Base-by-base conservation (phyloP, 192 early-diverging fungal genomes). In the Coemansia sp. region DNA sequence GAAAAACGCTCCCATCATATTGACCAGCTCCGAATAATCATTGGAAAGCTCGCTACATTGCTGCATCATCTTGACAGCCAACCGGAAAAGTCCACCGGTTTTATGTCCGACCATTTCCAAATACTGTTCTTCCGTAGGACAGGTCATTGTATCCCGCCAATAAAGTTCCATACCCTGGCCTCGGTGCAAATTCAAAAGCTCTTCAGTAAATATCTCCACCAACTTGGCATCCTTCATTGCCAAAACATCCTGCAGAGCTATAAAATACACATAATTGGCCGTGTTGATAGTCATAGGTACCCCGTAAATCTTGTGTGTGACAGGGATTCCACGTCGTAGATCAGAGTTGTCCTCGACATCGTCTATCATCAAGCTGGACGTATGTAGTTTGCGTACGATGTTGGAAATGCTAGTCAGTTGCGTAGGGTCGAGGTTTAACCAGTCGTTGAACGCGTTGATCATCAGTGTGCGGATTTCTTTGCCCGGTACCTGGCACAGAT, bases 111-210 rank as follows among this genome's bases (percentile, higher is more conserved):
- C 92, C 96, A 99, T 99, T 42, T 91, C 85, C 67, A 99, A 71
- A 64, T 94, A 99, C 63, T 97, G 90, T 14, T 89, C 86, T 72
- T 99, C 95, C 16, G 88, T 89, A 0, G 97, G 97, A 81, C 96
- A 98, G 3, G 86, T 91, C 50, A 89, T 68, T 25, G 86, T 90
- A 51, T 99, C 97, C 33, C 97, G 84, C 93, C 95, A 99, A 59
- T 94, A 93, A 20, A 99, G 80, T 56, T 99, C 97, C 93, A 96
- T 94, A 16, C 97, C 97, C 84, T 99, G 97, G 4, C 97, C 97
- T 18, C 88, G 83, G 71, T 99, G 97, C 60, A 98, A 72, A 59
- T 92, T 89, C 31, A 98, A 51, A 33, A 99, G 73, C 80, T 99
- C 95, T 51, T 93, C 91, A 67, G 94, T 92, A 74, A 93, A 99